Conservation (phyloP, 129 eudicot genomes). For the Sambucus nigra region DNA sequence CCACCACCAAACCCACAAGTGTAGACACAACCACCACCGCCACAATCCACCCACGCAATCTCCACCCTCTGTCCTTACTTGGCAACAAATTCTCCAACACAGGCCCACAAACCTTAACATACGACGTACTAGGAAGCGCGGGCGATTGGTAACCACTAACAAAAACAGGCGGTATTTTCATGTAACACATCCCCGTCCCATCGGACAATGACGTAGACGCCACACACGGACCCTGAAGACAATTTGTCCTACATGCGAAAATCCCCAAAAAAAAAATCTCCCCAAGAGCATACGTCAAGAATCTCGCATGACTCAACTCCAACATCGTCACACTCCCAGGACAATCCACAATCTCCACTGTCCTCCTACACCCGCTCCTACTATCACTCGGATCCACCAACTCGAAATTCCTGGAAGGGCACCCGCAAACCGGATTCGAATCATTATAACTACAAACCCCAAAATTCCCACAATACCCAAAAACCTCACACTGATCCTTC, state of each 20-base stretch:
- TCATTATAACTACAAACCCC: slow-evolving; percentile 86
- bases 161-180: slow-evolving; percentile 44
- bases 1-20: slow-evolving; percentile 30
- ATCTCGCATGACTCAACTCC: slow-evolving; percentile 42
- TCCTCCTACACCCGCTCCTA: slow-evolving; percentile 69
- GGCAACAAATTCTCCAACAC: slow-evolving; percentile 35
- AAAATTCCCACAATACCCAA: slow-evolving; percentile 74
- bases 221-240: slow-evolving; percentile 54
- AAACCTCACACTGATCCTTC: slow-evolving; percentile 71
- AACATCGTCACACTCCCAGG: slow-evolving; percentile 52
- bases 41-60: slow-evolving; percentile 55
- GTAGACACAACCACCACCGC: slow-evolving; percentile 53
- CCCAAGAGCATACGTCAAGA: slow-evolving; percentile 67
- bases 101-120: slow-evolving; percentile 63
- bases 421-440: slow-evolving; percentile 58
- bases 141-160: slow-evolving; percentile 77
- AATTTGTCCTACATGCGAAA: slow-evolving; percentile 60
- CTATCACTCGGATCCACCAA: slow-evolving; percentile 35
- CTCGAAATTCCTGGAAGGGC: slow-evolving; percentile 78
- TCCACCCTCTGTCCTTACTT: slow-evolving; percentile 23
- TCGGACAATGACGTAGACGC: slow-evolving; percentile 78
- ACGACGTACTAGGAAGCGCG: slow-evolving; percentile 81
- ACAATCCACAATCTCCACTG: slow-evolving; percentile 54
- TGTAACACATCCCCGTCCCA: slow-evolving; percentile 77
- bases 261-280: slow-evolving; percentile 50